A percentile compares a stretch with the other conserved stretches of the same genome.
Evolutionary conservation across 352 stramenopile species (phyloP).

Genomic region (Phytophthora cactorum): DNA sequence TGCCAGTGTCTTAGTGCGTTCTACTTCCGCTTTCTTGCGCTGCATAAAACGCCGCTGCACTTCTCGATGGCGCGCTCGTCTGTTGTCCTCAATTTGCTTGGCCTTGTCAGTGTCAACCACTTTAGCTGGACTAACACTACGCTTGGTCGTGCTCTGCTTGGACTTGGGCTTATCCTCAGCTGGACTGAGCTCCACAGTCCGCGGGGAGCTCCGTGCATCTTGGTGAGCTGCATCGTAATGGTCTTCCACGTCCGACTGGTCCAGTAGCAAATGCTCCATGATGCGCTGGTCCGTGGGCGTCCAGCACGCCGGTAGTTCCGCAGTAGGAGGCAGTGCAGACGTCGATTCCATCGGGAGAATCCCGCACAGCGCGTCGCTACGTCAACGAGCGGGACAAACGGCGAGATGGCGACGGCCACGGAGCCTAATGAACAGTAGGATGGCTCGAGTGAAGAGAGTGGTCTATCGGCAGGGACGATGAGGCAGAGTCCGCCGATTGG

Average conservation of each 20-base stretch:
- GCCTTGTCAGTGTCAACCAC: not conserved
- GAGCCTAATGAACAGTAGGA: constrained; percentile 12
- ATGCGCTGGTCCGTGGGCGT: constrained; percentile 63
- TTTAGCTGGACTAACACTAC: constrained; percentile 2
- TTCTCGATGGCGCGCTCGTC: constrained; percentile 51
- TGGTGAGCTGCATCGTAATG: constrained; percentile 7
- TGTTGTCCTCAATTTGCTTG: constrained; percentile 44
- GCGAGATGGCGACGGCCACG: not conserved
- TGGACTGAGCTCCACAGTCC: constrained; percentile 24
- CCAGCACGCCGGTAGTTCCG: constrained; percentile 38
- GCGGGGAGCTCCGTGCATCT: constrained; percentile 9
- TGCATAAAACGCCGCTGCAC: constrained; percentile 63
- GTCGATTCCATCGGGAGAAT: constrained; percentile 5
- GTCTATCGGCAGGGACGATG: not conserved
- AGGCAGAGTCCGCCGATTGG: not conserved
- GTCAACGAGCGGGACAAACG: not conserved
- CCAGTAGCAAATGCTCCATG: constrained; percentile 62
- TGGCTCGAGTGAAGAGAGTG: not conserved
- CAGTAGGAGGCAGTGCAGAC: constrained; percentile 4
- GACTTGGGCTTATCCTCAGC: constrained; percentile 11
- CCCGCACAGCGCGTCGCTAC: not conserved
- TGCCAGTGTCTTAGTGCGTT: constrained; percentile 41
- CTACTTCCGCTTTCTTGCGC: constrained; percentile 57
- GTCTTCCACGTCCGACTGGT: constrained; percentile 26
- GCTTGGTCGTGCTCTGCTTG: constrained; percentile 1